phyloP scores from a whole-genome alignment of 805 yeast species.

The Candida ulmi region DNA sequence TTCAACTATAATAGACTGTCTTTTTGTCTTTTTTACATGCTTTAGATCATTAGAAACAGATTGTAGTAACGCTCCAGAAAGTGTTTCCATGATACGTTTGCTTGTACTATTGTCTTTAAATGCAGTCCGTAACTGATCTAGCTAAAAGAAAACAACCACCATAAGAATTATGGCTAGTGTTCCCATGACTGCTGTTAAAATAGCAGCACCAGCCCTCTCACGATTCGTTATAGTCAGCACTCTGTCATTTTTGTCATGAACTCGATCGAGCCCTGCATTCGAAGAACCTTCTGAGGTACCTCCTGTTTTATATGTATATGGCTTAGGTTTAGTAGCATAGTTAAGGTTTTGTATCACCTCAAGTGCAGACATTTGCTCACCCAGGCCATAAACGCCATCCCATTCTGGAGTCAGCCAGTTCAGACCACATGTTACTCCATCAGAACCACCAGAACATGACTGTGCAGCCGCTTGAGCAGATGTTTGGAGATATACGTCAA shows the following conservation, averaged over 20 bases:
- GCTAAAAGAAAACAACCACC: too few relatives aligned
- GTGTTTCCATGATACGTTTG: too few relatives aligned
- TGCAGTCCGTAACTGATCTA: too few relatives aligned
- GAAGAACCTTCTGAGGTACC: constrained; percentile 67
- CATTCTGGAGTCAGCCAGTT: constrained; percentile 67
- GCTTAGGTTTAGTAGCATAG: constrained; percentile 39
- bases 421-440: constrained; percentile 84
- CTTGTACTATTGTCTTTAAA: too few relatives aligned
- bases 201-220: too few relatives aligned
- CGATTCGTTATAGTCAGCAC: too few relatives aligned
- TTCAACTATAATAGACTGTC: too few relatives aligned
- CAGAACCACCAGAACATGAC: constrained; percentile 83
- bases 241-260: constrained; percentile 20
- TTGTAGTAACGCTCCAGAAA: too few relatives aligned
- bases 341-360: constrained; percentile 49
- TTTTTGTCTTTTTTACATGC: too few relatives aligned
- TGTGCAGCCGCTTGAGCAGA: constrained; percentile 72
- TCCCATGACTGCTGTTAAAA: too few relatives aligned
- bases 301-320: constrained; percentile 58
- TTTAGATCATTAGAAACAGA: too few relatives aligned
- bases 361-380: constrained; percentile 86
- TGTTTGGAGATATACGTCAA: constrained; percentile 30
- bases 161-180: too few relatives aligned
- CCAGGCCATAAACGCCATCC: constrained; percentile 78
- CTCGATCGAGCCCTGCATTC: constrained; percentile 60